These are phyloP conservation scores for Galerina sulciceps DNA, from an alignment of 768 basidiomycete genomes.

Conservation along the genomic window DNA sequence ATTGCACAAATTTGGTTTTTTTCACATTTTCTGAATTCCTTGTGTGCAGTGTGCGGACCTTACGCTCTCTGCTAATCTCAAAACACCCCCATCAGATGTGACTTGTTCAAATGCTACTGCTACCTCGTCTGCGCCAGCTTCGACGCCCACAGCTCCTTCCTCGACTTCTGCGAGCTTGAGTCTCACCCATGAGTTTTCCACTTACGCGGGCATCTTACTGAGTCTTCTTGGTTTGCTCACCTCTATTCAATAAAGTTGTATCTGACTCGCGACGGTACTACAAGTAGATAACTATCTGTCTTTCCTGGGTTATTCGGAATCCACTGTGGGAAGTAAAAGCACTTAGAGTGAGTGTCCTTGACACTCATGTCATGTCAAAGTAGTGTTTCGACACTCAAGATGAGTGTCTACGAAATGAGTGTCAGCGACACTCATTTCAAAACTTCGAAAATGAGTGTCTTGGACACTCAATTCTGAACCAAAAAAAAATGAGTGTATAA, in stretches of 20 bases:
- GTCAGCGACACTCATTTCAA: too few species aligned
- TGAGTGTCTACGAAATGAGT: too few species aligned
- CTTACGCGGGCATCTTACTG: constrained; percentile 19
- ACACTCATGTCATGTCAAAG: too few species aligned
- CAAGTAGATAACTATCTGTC: too few species aligned
- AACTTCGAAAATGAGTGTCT: too few species aligned
- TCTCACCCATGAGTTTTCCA: constrained; percentile 9
- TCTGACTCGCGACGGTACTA: too few species aligned
- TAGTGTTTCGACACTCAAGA: too few species aligned
- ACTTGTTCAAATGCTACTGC: constrained; percentile 40
- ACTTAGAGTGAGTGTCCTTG: too few species aligned
- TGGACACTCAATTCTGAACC: too few species aligned
- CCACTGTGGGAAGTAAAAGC: too few species aligned
- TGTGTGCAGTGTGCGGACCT: constrained; percentile 74
- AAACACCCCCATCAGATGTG: constrained; percentile 45
- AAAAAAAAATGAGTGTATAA: too few species aligned
- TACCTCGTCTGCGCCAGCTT: constrained; percentile 2
- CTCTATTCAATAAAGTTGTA: constrained; percentile 19
- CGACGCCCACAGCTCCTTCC: constrained; percentile 12
- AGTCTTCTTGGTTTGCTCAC: constrained; percentile 23
- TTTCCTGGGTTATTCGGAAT: too few species aligned
- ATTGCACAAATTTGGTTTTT: neutral
- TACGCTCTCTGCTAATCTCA: constrained; percentile 53
- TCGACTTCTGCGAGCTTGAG: constrained; percentile 8
- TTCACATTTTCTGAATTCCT: constrained; percentile 26